Evolutionary conservation across 2,329 filamentous ascomycete species (phyloP), one percentile per base, ranked within the genome.

Genomic region (Coniosporium uncinatum): DNA sequence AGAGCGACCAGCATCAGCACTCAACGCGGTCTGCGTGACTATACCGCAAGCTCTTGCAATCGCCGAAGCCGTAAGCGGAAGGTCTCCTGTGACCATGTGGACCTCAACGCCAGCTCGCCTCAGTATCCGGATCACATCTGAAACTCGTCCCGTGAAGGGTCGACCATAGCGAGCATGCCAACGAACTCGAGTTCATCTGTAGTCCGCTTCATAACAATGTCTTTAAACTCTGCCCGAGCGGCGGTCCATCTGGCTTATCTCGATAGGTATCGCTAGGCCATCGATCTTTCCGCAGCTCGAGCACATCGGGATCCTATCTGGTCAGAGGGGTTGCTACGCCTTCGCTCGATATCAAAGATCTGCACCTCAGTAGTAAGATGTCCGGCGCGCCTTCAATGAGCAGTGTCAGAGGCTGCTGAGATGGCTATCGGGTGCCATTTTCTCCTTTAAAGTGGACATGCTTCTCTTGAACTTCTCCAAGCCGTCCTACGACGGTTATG

Each of bases 311-410:
- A 24, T 68, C 69, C 1, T 59, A 53, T 4, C 62, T 55, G 33
- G 74, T 70, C 14, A 88, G 64, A 8, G 62, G 53, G 40, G 69
- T 61, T 1, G 73, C 62, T 3, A 70, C 67, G 5, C 83, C 83
- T 19, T 78, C 71, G 2, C 69, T 63, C 17, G 69, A 68, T 13
- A 82, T 66, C 39, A 79, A 77, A 17, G 70, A 69, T 2, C 71
- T 70, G 53, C 84, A 85, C 40, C 82, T 69, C 1, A 70, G 66
- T 2, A 90, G 73, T 1, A 90, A 68, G 22, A 89, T 78, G 52
- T 90, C 86, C 0, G 85, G 84, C 0, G 85, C 85, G 1, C 85
- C 85, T 57, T 91, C 89, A 55, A 89, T 85, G n/a, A 81, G 85
- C 34, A 89, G 63, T 0, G 84, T 5, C 6, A 19, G 22, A 3